phyloP scores from a whole-genome alignment of 306 rosid genomes.

The Inga oerstediana region DNA sequence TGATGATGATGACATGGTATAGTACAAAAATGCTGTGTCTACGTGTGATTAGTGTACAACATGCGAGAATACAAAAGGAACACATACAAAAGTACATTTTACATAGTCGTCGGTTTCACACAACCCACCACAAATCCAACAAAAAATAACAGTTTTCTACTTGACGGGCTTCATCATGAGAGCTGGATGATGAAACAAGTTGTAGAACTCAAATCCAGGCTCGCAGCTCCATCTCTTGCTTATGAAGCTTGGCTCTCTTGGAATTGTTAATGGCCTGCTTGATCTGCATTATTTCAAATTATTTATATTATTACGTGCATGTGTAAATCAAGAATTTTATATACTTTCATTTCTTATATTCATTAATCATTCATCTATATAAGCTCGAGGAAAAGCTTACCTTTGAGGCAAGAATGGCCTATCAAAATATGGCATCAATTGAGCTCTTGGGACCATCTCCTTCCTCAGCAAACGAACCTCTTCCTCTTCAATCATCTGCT shows the following conservation, averaged over 20 bases:
- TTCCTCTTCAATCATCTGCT: constrained; percentile 94
- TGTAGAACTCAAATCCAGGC: constrained; percentile 51
- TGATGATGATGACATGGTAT: constrained; percentile 30
- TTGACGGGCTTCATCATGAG: constrained; percentile 55
- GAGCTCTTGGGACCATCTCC: constrained; percentile 98
- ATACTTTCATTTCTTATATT: no score
- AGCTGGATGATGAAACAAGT: constrained; percentile 56
- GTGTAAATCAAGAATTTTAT: neutral
- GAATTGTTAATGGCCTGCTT: constrained; percentile 64
- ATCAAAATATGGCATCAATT: constrained; percentile 91
- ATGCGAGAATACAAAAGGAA: constrained; percentile 32
- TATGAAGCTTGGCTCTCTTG: constrained; percentile 77
- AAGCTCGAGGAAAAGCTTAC: constrained; percentile 33
- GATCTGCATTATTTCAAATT: constrained; percentile 57
- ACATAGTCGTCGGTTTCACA: constrained; percentile 32
- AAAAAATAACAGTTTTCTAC: neutral
- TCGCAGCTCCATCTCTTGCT: constrained; percentile 54
- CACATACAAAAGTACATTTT: constrained; percentile 22
- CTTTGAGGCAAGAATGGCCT: constrained; percentile 91
- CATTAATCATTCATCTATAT: neutral
- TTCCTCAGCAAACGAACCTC: constrained; percentile 84
- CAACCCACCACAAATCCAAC: neutral
- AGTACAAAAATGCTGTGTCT: constrained; percentile 37
- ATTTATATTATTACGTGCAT: neutral
- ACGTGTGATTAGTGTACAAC: constrained; percentile 41